Evolutionary conservation across 768 basidiomycete species (phyloP).

Genomic region (Agrocybe pediades): DNA sequence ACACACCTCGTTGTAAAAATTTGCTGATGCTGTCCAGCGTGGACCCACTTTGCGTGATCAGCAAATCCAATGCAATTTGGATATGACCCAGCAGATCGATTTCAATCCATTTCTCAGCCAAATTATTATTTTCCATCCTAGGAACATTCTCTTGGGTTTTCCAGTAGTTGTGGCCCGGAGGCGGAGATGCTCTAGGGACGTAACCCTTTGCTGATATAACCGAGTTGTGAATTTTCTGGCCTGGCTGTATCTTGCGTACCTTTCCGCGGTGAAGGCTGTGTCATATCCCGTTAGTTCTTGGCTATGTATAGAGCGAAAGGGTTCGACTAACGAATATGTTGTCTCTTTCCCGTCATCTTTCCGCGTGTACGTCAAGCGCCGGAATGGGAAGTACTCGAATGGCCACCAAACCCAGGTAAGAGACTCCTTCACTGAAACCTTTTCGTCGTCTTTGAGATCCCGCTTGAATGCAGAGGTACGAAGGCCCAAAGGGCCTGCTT

Average conservation of each 20-base stretch:
- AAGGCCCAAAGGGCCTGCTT: slow-evolving; percentile 19
- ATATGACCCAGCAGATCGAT: too few relatives aligned
- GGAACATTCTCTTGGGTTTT: too few relatives aligned
- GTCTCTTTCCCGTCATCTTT: neutral
- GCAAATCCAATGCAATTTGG: too few relatives aligned
- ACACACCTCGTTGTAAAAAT: too few relatives aligned
- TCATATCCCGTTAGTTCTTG: neutral
- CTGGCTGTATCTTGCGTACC: slow-evolving; percentile 11
- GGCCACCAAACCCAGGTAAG: slow-evolving; percentile 15
- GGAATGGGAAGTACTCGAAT: slow-evolving; percentile 11
- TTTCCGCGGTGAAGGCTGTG: slow-evolving; percentile 9
- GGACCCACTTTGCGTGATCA: too few relatives aligned
- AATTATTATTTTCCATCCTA: too few relatives aligned
- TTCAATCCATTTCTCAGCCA: too few relatives aligned
- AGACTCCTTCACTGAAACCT: slow-evolving; percentile 17
- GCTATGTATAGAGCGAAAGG: neutral
- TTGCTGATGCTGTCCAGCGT: too few relatives aligned
- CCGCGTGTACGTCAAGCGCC: slow-evolving; percentile 2
- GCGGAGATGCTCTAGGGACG: neutral
- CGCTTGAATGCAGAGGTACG: slow-evolving; percentile 3
- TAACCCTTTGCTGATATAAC: neutral
- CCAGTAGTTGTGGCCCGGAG: neutral
- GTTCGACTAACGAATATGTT: slow-evolving; percentile 5
- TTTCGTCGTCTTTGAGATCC: neutral
- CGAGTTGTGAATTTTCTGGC: slow-evolving; percentile 17